Evolutionary conservation across 2,329 filamentous ascomycete genomes (phyloP), one percentile per base, ranked within the genome.

Genomic region (Neonectria hederae): DNA sequence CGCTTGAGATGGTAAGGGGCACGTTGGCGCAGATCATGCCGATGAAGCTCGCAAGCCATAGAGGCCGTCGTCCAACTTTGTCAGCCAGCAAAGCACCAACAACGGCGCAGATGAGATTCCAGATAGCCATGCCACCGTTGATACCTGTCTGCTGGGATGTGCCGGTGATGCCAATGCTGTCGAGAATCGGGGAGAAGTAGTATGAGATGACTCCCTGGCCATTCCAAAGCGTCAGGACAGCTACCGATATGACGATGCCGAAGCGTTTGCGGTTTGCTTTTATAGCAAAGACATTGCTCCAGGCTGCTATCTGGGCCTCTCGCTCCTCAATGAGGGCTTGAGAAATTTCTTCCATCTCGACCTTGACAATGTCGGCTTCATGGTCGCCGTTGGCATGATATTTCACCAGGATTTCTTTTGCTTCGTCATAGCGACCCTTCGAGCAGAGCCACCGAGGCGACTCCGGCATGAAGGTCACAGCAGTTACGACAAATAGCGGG

Each of bases 41-140:
- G 9, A 35, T 43, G 1, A 60, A 66, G 5, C 57, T 58, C 2
- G 60, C 56, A 14, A 70, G 61, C 67, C 67, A 70, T 13, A 70
- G 60, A 0, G 60, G 60, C 0, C 68, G 63, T 5, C 68, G 46
- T 4, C 68, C 68, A 2, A 70, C 48, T 1, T 54, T 55, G 11
- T 70, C 68, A 0, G 60, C 68, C 3, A 68, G 54, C 43, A 66
- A 35, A 13, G 68, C 68, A 11, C 68, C 66, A 1, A 52, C 54
- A 5, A 61, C 48, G 7, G 69, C 56, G 46, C 59, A 67, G 3
- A 69, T 24, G 1, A 70, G 56, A 24, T 64, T 67, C 61, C 59
- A 71, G 6, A 71, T 67, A 0, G 63, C 48, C 68, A 71, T 67
- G 4, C 68, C 68, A 2, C 68, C 69, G 17, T 71, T 71, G 8